Evolutionary conservation across 257 asterid genomes (phyloP).

Genomic region (Rhazya stricta): DNA sequence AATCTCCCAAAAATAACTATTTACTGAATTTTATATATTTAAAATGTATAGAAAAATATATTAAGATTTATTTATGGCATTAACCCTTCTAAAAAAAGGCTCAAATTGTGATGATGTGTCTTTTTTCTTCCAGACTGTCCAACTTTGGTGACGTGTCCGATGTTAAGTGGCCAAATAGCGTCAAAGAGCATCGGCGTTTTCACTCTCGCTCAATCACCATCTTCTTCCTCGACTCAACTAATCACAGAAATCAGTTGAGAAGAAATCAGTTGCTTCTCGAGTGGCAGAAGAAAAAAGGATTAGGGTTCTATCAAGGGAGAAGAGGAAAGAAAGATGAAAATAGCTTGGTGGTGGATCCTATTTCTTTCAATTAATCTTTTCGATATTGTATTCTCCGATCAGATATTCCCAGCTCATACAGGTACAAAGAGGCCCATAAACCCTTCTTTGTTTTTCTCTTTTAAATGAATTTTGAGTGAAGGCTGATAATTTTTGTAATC

Average conservation of each 20-base stretch:
- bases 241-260: background rate
- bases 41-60: too few relatives aligned
- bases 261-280: background rate
- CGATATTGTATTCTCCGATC: slow-evolving; percentile 22
- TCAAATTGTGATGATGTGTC: background rate
- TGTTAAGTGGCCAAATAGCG: slow-evolving; percentile 3
- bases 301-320: slow-evolving; percentile 14
- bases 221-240: background rate
- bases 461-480: background rate
- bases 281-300: background rate
- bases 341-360: slow-evolving; percentile 21
- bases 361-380: slow-evolving; percentile 16
- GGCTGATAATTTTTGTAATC: slow-evolving; percentile 3
- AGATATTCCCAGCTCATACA: slow-evolving; percentile 23
- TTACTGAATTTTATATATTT: too few relatives aligned
- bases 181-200: background rate
- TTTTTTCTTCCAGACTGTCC: background rate
- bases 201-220: background rate
- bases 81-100: too few relatives aligned
- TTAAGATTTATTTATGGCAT: too few relatives aligned
- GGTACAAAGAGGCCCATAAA: slow-evolving; percentile 9
- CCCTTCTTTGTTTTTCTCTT: background rate
- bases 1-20: too few relatives aligned
- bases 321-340: slow-evolving; percentile 16
- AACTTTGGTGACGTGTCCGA: slow-evolving; percentile 3